phyloP scores from a whole-genome alignment of 768 basidiomycete species.

The Heimioporus sp. region DNA sequence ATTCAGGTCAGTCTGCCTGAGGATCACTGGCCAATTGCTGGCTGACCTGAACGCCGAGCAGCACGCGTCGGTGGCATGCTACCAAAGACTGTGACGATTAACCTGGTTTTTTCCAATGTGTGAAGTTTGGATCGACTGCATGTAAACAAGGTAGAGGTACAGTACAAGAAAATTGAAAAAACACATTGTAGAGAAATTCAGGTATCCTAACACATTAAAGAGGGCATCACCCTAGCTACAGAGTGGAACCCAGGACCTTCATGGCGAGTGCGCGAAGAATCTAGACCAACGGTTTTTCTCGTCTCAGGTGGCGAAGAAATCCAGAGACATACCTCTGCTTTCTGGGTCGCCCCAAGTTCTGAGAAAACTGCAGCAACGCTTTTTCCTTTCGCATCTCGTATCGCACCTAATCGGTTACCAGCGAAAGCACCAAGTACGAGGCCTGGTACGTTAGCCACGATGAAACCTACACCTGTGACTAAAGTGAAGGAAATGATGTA shows the following conservation, averaged over 20 bases:
- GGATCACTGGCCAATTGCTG: conserved; percentile 8
- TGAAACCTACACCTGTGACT: conserved; percentile 34
- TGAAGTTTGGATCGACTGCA: background rate
- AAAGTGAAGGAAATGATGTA: conserved; percentile 31
- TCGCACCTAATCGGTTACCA: conserved; percentile 87
- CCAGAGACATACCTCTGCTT: conserved; percentile 69
- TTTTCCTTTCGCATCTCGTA: conserved; percentile 93
- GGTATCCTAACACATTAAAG: conserved; percentile 1
- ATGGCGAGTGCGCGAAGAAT: conserved; percentile 78
- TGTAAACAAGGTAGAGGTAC: too few relatives aligned
- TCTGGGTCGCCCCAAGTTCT: conserved; percentile 72
- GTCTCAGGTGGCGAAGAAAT: background rate
- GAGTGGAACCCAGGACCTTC: conserved; percentile 75
- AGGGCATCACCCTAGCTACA: conserved; percentile 17
- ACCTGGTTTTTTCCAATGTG: background rate
- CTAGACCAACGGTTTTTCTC: conserved; percentile 35
- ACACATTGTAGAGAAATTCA: background rate
- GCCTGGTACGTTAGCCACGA: conserved; percentile 81
- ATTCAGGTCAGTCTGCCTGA: conserved; percentile 3
- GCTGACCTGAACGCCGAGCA: conserved; percentile 18
- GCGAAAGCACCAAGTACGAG: conserved; percentile 83
- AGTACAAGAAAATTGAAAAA: too few relatives aligned
- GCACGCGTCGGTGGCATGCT: conserved; percentile 10
- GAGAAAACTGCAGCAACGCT: conserved; percentile 87
- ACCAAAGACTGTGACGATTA: background rate